Evolutionary conservation across 495 filamentous ascomycete species (phyloP).

Genomic region (Aspergillus biplanus): DNA sequence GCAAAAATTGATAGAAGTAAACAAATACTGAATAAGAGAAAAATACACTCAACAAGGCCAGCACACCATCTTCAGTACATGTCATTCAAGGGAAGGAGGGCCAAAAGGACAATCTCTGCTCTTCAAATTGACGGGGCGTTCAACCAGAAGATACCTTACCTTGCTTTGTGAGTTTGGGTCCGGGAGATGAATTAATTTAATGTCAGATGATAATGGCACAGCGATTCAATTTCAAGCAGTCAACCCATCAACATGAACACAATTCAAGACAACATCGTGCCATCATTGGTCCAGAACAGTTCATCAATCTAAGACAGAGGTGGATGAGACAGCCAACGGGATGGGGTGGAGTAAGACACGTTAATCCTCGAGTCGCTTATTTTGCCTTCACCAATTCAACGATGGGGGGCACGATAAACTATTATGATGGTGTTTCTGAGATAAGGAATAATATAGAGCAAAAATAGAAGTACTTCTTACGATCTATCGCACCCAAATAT

Average conservation of each 20-base stretch:
- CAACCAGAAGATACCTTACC: neutral
- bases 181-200: slow-evolving; percentile 4
- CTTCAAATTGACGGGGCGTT: neutral
- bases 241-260: neutral
- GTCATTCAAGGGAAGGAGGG: neutral
- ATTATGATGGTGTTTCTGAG: neutral
- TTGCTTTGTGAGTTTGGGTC: neutral
- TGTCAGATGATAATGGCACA: slow-evolving; percentile 2
- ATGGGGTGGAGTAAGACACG: slow-evolving; percentile 17
- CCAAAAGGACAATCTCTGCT: neutral
- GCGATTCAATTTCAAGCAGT: neutral
- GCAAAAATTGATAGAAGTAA: no score
- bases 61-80: no score
- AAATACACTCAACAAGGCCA: no score
- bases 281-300: slow-evolving; percentile 15
- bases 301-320: slow-evolving; percentile 21
- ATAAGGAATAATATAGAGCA: neutral
- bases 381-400: neutral
- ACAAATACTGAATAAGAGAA: no score
- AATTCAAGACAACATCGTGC: neutral
- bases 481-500: no score
- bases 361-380: slow-evolving; percentile 1
- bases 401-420: neutral
- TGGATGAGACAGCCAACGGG: slow-evolving; percentile 2
- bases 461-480: no score